These are phyloP conservation scores for Malus hybrid DNA, from an alignment of 331 rosid genomes.

Conservation along the genomic window DNA sequence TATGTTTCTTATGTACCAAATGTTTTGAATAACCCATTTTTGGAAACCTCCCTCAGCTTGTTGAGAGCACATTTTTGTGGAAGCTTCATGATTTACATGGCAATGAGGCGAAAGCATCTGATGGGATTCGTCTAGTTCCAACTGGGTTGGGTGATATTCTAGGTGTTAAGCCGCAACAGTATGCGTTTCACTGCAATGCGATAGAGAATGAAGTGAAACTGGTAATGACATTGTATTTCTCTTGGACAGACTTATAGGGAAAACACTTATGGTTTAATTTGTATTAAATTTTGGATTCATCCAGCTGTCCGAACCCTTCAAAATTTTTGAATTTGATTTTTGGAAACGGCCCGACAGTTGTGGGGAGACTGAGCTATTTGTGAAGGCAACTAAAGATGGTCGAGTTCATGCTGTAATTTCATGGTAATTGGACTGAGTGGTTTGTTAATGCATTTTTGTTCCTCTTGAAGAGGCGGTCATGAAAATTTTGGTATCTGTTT, in stretches of 20 bases:
- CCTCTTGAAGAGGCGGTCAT: constrained; percentile 4
- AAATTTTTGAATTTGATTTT: constrained; percentile 94
- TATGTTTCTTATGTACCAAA: background rate
- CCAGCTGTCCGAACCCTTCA: constrained; percentile 99
- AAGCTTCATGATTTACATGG: constrained; percentile 66
- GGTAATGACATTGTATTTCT: constrained; percentile 34
- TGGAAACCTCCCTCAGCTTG: constrained; percentile 41
- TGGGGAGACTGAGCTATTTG: constrained; percentile 44
- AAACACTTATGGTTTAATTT: constrained; percentile 16
- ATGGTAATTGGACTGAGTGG: constrained; percentile 47
- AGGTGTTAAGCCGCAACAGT: constrained; percentile 55
- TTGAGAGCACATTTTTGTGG: constrained; percentile 68
- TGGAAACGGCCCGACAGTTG: constrained; percentile 93
- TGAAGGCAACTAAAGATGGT: constrained; percentile 64
- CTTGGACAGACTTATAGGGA: constrained; percentile 7
- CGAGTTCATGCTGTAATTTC: constrained; percentile 73
- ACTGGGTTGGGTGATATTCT: constrained; percentile 37
- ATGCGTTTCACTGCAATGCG: constrained; percentile 68
- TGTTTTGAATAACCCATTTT: background rate
- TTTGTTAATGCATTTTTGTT: background rate
- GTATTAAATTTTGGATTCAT: constrained; percentile 47
- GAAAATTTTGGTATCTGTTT: background rate
- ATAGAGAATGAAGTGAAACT: constrained; percentile 55
- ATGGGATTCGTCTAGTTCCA: constrained; percentile 61
- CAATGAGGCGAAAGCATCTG: constrained; percentile 47